Conservation (phyloP, 345 rosid species). For the Schrenkiella parvula region DNA sequence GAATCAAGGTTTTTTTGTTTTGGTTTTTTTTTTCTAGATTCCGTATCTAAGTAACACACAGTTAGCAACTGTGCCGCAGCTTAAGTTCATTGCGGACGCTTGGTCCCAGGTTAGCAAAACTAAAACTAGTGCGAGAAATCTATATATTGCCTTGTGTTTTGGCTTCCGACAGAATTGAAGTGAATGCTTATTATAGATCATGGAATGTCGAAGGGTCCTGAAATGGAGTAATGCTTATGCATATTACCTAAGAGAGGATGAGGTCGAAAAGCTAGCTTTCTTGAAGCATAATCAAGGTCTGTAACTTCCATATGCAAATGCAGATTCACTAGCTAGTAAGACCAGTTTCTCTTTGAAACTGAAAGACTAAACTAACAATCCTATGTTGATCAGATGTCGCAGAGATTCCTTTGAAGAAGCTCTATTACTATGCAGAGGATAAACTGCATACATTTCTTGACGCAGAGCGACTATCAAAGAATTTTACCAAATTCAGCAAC, state of each 20-base stretch:
- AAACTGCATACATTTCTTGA: not conserved
- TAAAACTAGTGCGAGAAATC: conserved; percentile 17
- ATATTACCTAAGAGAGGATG: conserved; percentile 56
- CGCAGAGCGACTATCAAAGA: conserved; percentile 29
- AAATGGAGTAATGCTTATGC: conserved; percentile 87
- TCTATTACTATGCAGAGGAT: not conserved
- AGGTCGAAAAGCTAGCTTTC: conserved; percentile 52
- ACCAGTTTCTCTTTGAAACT: not conserved
- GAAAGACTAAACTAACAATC: not conserved
- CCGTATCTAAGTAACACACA: conserved; percentile 55
- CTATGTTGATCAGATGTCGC: conserved; percentile 8
- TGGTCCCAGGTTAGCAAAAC: conserved; percentile 50
- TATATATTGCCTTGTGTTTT: not conserved
- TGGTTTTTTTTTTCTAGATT: conserved; percentile 20
- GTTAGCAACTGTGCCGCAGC: conserved; percentile 57
- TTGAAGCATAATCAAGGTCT: conserved; percentile 69
- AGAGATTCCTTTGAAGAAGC: not conserved
- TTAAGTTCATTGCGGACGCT: conserved; percentile 71
- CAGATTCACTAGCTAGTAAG: not conserved
- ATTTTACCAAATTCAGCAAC: conserved; percentile 53
- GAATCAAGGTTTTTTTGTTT: not conserved
- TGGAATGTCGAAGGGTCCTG: conserved; percentile 71
- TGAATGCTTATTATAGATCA: conserved; percentile 46
- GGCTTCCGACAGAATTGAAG: not conserved
- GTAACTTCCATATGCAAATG: not conserved